Evolutionary conservation across 768 basidiomycete species (phyloP).

Genomic region (Boletus tylopilopsis): DNA sequence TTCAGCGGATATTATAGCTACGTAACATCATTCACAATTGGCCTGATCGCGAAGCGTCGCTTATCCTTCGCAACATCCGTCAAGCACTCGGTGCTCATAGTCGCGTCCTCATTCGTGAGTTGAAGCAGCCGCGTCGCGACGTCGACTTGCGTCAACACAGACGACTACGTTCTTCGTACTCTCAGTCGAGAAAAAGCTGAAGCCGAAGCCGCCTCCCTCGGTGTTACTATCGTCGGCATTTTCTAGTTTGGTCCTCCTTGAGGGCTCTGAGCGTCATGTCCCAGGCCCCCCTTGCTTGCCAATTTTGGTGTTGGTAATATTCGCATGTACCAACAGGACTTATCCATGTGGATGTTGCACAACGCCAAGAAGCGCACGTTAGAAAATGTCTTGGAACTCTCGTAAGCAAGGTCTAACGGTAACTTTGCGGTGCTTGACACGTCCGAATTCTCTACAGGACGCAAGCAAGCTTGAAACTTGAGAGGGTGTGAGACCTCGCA

Average conservation of each 20-base stretch:
- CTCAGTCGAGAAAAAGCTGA: slow-evolving; percentile 14
- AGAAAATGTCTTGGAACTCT: slow-evolving; percentile 25
- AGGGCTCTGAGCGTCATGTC: not conserved
- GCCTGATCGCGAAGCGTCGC: slow-evolving; percentile 26
- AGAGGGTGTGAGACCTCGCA: slow-evolving; percentile 30
- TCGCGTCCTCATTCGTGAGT: slow-evolving; percentile 33
- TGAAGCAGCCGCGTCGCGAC: too few relatives aligned
- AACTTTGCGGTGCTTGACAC: not conserved
- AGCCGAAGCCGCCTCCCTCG: slow-evolving; percentile 10
- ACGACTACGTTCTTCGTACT: slow-evolving; percentile 21
- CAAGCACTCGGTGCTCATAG: slow-evolving; percentile 27
- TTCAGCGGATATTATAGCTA: too few relatives aligned
- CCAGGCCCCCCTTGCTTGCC: slow-evolving; percentile 33
- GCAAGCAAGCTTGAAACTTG: slow-evolving; percentile 25
- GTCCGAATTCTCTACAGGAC: slow-evolving; percentile 6
- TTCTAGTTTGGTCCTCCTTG: not conserved
- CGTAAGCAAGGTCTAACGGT: slow-evolving; percentile 26
- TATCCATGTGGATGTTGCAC: slow-evolving; percentile 28
- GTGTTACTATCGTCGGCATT: slow-evolving; percentile 15
- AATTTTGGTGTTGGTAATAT: slow-evolving; percentile 33
- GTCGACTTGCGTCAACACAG: slow-evolving; percentile 6
- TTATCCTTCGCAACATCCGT: slow-evolving; percentile 29
- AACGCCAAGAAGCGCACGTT: slow-evolving; percentile 35
- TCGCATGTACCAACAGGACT: slow-evolving; percentile 28
- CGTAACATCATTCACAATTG: slow-evolving; percentile 31